Evolutionary conservation across 345 rosid genomes (phyloP), one percentile per base, ranked within the genome.

Genomic region (Acer campestre): DNA sequence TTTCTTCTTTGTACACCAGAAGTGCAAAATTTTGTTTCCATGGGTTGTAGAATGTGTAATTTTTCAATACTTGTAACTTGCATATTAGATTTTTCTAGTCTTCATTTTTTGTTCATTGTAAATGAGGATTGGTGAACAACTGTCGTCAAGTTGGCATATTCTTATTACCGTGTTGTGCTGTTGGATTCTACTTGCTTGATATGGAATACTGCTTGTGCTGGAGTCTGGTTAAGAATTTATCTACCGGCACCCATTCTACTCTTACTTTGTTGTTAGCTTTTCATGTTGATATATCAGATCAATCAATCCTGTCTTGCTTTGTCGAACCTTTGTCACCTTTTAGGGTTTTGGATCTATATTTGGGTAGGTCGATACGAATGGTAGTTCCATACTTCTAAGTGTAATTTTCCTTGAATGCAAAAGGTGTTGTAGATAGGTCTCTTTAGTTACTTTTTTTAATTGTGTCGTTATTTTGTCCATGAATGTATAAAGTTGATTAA

Each of bases 41-140:
- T 48, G 11, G 20, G 22, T 16, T 17, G 20, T 71, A 56, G 67
- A 69, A 48, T 58, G 51, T 73, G 31, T 65, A 40, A 51, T n/a
- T 51, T 55, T 20, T 71, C 12, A 29, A 13, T 46, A 20, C 16
- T 27, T 74, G 70, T 29, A 4, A 4, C 38, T 42, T 42, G 46
- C 46, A 22, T 66, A 48, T 62, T 63, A 64, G 62, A 68, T 42
- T 8, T 63, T 51, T 38, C 9, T 75, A 48, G 56, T 73, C 55
- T 2, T 23, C 67, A 11, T 7, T 73, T 11, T 73, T 23, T 42
- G 17, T 44, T 42, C 49, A 46, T n/a, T 73, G 20, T 42, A 56
- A 55, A 42, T 25, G 62, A 51, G 70, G 35, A 35, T 35, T 20
- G 62, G n/a, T 40, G 58, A 51, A 31, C 68, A 53, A 51, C 56